Conservation (phyloP, 2,329 filamentous ascomycete species). For the Ceratocystis cubensis region DNA sequence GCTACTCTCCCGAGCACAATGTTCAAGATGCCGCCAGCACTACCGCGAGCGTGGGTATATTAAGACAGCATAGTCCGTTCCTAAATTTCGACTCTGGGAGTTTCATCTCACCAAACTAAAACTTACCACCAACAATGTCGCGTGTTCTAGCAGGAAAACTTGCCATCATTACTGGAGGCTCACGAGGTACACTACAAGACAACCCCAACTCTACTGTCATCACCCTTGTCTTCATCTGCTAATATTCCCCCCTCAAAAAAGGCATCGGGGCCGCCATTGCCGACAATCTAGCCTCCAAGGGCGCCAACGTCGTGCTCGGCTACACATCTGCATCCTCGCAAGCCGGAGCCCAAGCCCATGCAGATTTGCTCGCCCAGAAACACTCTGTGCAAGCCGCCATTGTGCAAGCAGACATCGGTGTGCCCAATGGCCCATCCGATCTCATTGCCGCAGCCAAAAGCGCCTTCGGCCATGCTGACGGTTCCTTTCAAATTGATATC, state of each 20-base stretch:
- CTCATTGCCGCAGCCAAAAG: slow-evolving; percentile 48
- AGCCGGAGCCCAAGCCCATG: slow-evolving; percentile 45
- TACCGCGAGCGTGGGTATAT: not conserved
- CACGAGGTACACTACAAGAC: slow-evolving; percentile 45
- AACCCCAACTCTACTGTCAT: not conserved
- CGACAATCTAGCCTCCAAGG: slow-evolving; percentile 59
- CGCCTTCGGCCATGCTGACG: slow-evolving; percentile 39
- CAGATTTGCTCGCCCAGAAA: slow-evolving; percentile 40
- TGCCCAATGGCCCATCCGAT: slow-evolving; percentile 44
- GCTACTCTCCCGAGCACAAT: not conserved
- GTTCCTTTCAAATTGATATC: slow-evolving; percentile 59
- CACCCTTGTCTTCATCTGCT: not conserved
- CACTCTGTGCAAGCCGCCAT: slow-evolving; percentile 48
- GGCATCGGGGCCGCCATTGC: slow-evolving; percentile 58
- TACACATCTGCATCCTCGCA: slow-evolving; percentile 43
- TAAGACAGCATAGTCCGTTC: not conserved
- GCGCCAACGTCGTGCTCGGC: slow-evolving; percentile 55
- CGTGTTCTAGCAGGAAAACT: slow-evolving; percentile 57
- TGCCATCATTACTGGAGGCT: slow-evolving; percentile 67
- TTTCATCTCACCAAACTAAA: not conserved
- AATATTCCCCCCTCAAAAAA: slow-evolving; percentile 27
- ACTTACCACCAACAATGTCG: slow-evolving; percentile 27
- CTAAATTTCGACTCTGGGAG: not conserved
- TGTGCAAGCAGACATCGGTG: slow-evolving; percentile 60
- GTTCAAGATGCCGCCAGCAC: not conserved